These are phyloP conservation scores for Letharia columbiana DNA, from an alignment of 495 filamentous ascomycete species.

Conservation along the genomic window DNA sequence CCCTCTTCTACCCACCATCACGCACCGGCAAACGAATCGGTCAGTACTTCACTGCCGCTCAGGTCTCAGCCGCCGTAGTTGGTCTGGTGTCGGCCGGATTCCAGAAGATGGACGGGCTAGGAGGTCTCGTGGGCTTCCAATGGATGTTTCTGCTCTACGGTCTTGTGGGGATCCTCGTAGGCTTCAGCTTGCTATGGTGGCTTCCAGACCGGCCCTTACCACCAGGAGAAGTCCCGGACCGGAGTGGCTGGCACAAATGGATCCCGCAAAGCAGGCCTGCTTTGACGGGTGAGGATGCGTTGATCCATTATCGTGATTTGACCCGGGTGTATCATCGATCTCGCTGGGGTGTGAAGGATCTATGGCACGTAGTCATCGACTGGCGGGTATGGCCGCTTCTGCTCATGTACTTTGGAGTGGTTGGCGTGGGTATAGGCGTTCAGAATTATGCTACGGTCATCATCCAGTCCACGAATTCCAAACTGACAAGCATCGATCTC, in stretches of 20 bases:
- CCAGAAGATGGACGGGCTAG: conserved; percentile 74
- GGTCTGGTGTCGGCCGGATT: conserved; percentile 87
- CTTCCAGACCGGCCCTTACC: conserved; percentile 71
- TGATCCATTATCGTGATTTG: conserved; percentile 77
- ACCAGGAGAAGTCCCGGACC: conserved; percentile 45
- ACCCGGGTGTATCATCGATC: conserved; percentile 66
- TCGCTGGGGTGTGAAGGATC: conserved; percentile 60
- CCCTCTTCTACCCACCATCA: conserved; percentile 82
- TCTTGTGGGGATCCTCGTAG: conserved; percentile 59
- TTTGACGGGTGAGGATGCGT: conserved; percentile 66
- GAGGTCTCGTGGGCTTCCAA: conserved; percentile 73
- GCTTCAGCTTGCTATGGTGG: conserved; percentile 76
- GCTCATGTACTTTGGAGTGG: conserved; percentile 91
- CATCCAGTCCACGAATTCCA: conserved; percentile 66
- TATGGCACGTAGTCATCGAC: conserved; percentile 61
- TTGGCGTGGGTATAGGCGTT: conserved; percentile 82
- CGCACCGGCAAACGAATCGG: conserved; percentile 83
- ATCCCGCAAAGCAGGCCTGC: conserved; percentile 58
- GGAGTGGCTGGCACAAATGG: conserved; percentile 44
- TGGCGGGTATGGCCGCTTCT: conserved; percentile 81
- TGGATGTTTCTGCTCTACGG: conserved; percentile 96
- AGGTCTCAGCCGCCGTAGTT: conserved; percentile 83
- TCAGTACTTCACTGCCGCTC: conserved; percentile 79
- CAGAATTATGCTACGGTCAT: conserved; percentile 83
- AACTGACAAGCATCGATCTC: conserved; percentile 62